phyloP scores from a whole-genome alignment of 352 stramenopile species.

The Ophiocytium majus region DNA sequence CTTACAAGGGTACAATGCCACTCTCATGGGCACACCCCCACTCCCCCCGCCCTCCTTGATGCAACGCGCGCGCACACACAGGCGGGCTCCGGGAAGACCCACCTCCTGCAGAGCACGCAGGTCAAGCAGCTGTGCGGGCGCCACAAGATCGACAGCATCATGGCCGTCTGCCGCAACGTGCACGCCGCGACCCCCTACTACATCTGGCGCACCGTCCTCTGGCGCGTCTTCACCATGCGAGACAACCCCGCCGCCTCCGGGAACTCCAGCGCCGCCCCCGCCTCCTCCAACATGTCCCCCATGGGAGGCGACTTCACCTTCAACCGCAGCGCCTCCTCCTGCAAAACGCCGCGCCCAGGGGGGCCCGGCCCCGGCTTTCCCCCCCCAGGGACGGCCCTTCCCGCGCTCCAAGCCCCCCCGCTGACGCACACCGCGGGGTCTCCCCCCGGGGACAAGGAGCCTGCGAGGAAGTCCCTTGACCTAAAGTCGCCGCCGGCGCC shows the following conservation, averaged over 20 bases:
- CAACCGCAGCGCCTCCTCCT: background rate
- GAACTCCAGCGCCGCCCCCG: background rate
- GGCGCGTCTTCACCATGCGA: slow-evolving; percentile 26
- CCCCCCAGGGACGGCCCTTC: background rate
- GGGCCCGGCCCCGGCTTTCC: too few species aligned
- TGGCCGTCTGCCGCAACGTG: slow-evolving; percentile 47
- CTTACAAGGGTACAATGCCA: too few species aligned
- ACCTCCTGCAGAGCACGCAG: slow-evolving; percentile 33
- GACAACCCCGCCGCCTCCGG: background rate
- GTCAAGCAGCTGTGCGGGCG: slow-evolving; percentile 32
- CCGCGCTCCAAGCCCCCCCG: background rate
- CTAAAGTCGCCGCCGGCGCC: too few species aligned
- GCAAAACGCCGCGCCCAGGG: background rate
- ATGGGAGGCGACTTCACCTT: background rate
- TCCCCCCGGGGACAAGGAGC: background rate
- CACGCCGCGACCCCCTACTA: slow-evolving; percentile 49
- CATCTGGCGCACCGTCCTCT: slow-evolving; percentile 43
- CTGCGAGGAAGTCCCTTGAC: background rate
- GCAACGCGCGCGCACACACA: too few species aligned
- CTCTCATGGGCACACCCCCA: too few species aligned
- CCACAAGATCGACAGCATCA: slow-evolving; percentile 30
- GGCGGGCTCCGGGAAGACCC: slow-evolving; percentile 50
- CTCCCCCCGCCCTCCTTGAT: too few species aligned
- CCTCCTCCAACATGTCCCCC: background rate
- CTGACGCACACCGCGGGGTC: background rate